Evolutionary conservation across 2,329 filamentous ascomycete species (phyloP), one percentile per base, ranked within the genome.

Genomic region (Epichloe uncinata): DNA sequence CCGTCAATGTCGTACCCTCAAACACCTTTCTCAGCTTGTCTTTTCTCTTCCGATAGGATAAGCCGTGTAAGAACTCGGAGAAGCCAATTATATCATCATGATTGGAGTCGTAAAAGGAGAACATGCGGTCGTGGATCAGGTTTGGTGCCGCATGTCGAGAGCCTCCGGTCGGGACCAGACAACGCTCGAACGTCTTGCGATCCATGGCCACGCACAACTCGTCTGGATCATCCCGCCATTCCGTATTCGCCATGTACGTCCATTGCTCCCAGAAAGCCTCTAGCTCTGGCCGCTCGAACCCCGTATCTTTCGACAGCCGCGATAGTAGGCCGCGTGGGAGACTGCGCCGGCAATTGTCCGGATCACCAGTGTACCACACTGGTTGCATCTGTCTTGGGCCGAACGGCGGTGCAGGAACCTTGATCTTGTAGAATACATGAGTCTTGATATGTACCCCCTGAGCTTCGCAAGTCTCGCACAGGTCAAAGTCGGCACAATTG

Each of bases 181-280:
- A 95, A 45, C 86, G 82, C 63, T 96, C 88, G 67, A 98, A 98
- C 0, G 88, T 95, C 65, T 85, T 85, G 53, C 89, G 82, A 62
- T 97, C 90, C 72, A 97, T 94, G 35, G 89, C 93, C 57, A 91
- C 75, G 50, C 78, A 74, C 41, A 96, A 74, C 20, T 82, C 77
- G 57, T 86, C 82, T 0, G 88, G 86, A 61, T 97, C 91, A 16
- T 84, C 78, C 35, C 80, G 71, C 84, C 85, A 95, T 62, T 91
- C 83, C 5, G 83, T 84, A 56, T 86, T 91, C 41, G 91, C 91
- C 67, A 96, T 83, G 63, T 90, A 96, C 5, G 87, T 90, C 77
- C 95, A 98, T 62, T 97, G 91, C 61, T 97, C 91, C 84, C 90
- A 97, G 41, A 95, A 79, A 6, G 90, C 91, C 67, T 97, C 91